Evolutionary conservation across 2,329 filamentous ascomycete species (phyloP), one percentile per base, ranked within the genome.

Genomic region (Basipetospora chlamydospora): DNA sequence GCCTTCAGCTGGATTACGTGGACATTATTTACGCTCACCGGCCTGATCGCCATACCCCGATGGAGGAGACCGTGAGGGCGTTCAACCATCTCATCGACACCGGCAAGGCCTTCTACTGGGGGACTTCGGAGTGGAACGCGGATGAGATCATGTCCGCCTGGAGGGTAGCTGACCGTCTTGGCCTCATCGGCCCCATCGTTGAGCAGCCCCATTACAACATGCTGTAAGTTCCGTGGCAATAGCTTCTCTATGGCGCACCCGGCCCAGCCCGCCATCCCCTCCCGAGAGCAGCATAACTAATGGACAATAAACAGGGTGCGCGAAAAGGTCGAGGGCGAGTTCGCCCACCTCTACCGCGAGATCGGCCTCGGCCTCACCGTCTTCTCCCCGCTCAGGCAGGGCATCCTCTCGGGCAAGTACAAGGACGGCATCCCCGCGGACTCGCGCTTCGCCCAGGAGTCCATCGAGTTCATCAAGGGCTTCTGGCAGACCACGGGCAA

Each of bases 61-160:
- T 81, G 58, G 74, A 80, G 52, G 77, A 82, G 58, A 73, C 68
- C 2, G 76, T 82, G 26, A 70, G 76, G 37, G 74, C 70, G 37
- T 81, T 83, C 60, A 80, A 80, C 60, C 64, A 80, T 21, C 56
- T 82, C 37, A 80, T 83, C 51, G 62, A 74, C 52, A 65, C 63
- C 1, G 77, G 77, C 44, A 75, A 80, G 57, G 71, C 73, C 3
- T 70, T 82, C 43, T 80, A 80, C 60, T 80, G 75, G 75, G 76
- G 75, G 28, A 80, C 75, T 0, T 78, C 72, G 0, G 73, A 80
- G 52, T 80, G 76, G 75, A 66, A 63, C 41, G 72, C 76, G 29
- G 66, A 70, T 40, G 74, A 80, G 57, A 79, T 80, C 48, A 66
- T 68, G 5, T 64, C 72, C 40, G 76, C 77, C 1, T 73, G 69